Evolutionary conservation across 2,329 filamentous ascomycete species (phyloP).

Genomic region (Botrytis deweyae): DNA sequence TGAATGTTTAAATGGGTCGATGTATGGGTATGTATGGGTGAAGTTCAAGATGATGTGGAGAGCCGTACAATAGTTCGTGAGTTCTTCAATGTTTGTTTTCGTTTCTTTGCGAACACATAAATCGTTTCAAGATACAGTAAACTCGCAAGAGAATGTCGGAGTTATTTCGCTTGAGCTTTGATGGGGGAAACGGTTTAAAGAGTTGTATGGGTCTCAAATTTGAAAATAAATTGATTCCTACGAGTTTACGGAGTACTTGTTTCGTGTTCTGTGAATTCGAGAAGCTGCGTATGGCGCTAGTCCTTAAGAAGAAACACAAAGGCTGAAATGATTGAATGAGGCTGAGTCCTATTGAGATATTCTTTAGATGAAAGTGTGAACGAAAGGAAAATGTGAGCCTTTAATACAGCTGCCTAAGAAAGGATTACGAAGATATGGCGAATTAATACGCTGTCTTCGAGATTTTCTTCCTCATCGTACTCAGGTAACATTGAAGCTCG

Average conservation of each 20-base stretch:
- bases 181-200: conserved; percentile 8
- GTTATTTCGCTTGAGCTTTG: conserved; percentile 16
- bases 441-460: not conserved
- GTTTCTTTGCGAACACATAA: conserved; percentile 21
- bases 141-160: not conserved
- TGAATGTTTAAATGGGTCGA: conserved; percentile 7
- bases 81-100: conserved; percentile 7
- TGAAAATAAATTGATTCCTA: conserved; percentile 13
- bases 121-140: conserved; percentile 15
- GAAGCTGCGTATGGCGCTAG: conserved; percentile 21
- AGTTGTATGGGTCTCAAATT: conserved; percentile 9
- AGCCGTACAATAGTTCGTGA: not conserved
- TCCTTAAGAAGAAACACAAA: conserved; percentile 13
- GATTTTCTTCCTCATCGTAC: not conserved
- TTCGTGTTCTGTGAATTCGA: conserved; percentile 12
- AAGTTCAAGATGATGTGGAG: not conserved
- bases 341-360: conserved; percentile 1
- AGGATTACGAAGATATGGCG: conserved; percentile 1
- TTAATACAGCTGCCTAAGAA: conserved; percentile 7
- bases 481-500: not conserved
- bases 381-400: not conserved
- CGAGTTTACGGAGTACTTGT: conserved; percentile 1
- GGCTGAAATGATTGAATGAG: conserved; percentile 13
- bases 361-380: not conserved
- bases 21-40: conserved; percentile 2